Base-by-base conservation (phyloP, 805 yeast genomes). In the Tetrapisispora iriomotensis region DNA sequence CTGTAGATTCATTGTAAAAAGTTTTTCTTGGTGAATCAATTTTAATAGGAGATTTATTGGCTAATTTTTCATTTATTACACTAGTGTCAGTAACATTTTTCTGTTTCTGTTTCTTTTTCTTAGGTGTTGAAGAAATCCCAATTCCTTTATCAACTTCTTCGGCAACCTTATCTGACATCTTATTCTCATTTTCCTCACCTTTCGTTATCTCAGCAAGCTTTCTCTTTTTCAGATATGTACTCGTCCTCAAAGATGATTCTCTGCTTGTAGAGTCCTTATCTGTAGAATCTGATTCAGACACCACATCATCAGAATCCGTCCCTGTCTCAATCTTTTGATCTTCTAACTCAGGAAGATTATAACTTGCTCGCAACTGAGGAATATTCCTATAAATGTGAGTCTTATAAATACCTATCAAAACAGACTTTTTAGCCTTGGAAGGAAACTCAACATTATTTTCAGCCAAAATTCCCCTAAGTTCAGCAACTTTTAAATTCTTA, bases 371-470 rank as follows among this genome's bases (percentile, higher is more conserved):
- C 27, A 74, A 57, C 31, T 59, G 49, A 0, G 62, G 60, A 2
- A 81, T 65, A 9, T 64, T 60, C 2, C 82, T 77, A 13, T 62
- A 64, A 36, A 84, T 62, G 7, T 77, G 57, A 5, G 65, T 56
- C n/a, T 71, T 64, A 60, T 77, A 84, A n/a, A 80, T 42, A n/a
- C 63, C 61, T 2, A 86, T 59, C 42, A 87, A 66, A 10, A 74
- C 77, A 6, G 72, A 61, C 58, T 90, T 90, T 54, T 79, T 83
- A 6, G 87, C 79, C 34, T 71, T 65, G 1, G 81, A 64, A 0
- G 82, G 70, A 53, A 69, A 79, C 1, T 61, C 58, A n/a, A 88
- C 66, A n/a, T 72, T 68, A 53, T 85, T 72, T 40, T 74, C 78
- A 10, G 67, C 60, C 38, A 90, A 65, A 18, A 85, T 69, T 18